Base-by-base conservation (phyloP, 106 monocot species). In the Dendrobium nobile region DNA sequence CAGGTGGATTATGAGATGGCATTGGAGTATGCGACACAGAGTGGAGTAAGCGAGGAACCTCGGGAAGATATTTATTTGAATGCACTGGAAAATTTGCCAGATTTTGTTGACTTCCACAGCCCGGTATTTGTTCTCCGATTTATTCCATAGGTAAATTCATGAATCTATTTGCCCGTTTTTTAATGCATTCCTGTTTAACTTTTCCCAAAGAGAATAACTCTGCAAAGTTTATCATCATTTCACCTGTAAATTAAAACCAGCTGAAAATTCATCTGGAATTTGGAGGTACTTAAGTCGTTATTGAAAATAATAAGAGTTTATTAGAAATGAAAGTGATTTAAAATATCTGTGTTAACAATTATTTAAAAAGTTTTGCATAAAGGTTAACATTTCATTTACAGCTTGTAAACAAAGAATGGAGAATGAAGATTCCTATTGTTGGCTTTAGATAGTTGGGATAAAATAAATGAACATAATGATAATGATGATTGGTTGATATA, bases 1-100 rank as follows among this genome's bases (percentile, higher is more conserved):
- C 76, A 92, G 92, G 92, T 92, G 75, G 92, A 92, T 43, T 90
- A 90, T 55, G 92, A 92, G 81, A 92, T 92, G 92, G 92, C 90
- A 19, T 68, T 92, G 41, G 92, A 92, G 76, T 92, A 90, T 75
- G 92, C 89, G 8, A 85, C 88, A 22, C 92, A 92, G 72, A 92
- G 90, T 77, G 90, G 92, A 68, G 88, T 83, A n/a, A 90, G 82
- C 16, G 92, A 92, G 80, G 88, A 92, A 73, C 92, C 92, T 26
- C 82, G 90, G 6, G 92, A 92, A 88, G 86, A 73, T 27, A 79
- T 92, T 75, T 90, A 88, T 88, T 68, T 92, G 33, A 90, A 83
- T 77, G 77, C 90, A 9, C 78, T 92, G 31, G 92, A 88, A 44
- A 81, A 75, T 42, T 84, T 84, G 26, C 22, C 83, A 33, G 67